phyloP scores from a whole-genome alignment of 164 flowering plant genomes.

The Dillenia turbinata region DNA sequence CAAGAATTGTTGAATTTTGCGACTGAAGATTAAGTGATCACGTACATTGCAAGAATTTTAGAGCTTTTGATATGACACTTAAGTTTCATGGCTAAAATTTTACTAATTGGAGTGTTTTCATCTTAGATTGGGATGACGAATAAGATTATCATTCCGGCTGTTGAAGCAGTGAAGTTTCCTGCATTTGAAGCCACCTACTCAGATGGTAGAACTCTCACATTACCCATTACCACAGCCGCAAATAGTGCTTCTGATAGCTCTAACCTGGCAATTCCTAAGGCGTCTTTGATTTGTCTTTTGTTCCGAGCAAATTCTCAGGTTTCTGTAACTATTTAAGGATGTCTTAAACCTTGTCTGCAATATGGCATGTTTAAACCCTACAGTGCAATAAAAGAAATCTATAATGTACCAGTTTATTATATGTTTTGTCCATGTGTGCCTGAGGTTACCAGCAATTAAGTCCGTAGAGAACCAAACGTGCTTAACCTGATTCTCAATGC shows the following conservation, averaged over 20 bases:
- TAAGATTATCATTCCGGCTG: constrained; percentile 65
- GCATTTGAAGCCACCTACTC: constrained; percentile 51
- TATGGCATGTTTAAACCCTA: not conserved
- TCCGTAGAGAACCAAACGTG: not conserved
- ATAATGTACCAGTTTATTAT: not conserved
- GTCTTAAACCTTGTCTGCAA: not conserved
- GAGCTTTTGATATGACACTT: not conserved
- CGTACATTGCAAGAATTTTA: not conserved
- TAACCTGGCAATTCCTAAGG: constrained; percentile 28
- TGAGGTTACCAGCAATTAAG: not conserved
- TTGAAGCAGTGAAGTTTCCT: constrained; percentile 76
- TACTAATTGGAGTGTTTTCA: constrained; percentile 3
- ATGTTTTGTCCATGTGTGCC: not conserved
- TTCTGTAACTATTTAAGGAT: not conserved
- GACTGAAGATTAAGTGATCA: not conserved
- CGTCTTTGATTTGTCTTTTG: constrained; percentile 75
- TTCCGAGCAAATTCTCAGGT: constrained; percentile 95
- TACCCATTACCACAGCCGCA: constrained; percentile 43
- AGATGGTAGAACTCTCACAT: constrained; percentile 49
- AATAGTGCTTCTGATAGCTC: constrained; percentile 18
- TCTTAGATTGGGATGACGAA: constrained; percentile 74
- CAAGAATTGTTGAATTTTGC: not conserved
- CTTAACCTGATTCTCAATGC: not conserved
- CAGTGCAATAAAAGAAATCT: not conserved
- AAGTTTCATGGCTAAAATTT: not conserved